phyloP scores from a whole-genome alignment of 2,329 filamentous ascomycete species.

The Cladosporium oxysporum region DNA sequence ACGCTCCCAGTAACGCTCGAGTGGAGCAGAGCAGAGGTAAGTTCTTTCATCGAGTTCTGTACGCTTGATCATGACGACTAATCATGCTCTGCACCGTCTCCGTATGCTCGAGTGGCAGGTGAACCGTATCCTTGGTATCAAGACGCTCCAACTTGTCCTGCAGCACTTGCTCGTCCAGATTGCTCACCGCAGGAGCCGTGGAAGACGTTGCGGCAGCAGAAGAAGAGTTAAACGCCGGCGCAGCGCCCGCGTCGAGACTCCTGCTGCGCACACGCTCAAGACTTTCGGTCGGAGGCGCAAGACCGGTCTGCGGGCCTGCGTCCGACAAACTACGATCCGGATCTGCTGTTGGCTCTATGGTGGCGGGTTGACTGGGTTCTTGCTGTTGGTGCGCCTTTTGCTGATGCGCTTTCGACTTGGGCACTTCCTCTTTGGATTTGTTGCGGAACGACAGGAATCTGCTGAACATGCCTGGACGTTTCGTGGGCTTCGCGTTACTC shows the following conservation, averaged over 20 bases:
- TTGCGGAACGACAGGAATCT: conserved; percentile 31
- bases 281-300: not conserved
- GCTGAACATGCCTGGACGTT: conserved; percentile 32
- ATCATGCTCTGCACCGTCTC: conserved; percentile 41
- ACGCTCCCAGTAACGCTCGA: not conserved
- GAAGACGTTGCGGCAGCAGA: not conserved
- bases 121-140: conserved; percentile 32
- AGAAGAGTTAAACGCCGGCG: not conserved
- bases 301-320: conserved; percentile 24
- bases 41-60: not conserved
- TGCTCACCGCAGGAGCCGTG: not conserved
- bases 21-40: not conserved
- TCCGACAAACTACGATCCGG: conserved; percentile 35
- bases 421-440: conserved; percentile 19
- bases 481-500: conserved; percentile 12
- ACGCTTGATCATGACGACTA: conserved; percentile 45
- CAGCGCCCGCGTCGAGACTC: conserved; percentile 23
- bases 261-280: conserved; percentile 26
- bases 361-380: conserved; percentile 19
- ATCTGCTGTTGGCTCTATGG: conserved; percentile 24
- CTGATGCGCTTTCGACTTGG: conserved; percentile 16
- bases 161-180: conserved; percentile 10
- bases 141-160: conserved; percentile 30
- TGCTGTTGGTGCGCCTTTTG: conserved; percentile 17
- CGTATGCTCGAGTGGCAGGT: conserved; percentile 30